Evolutionary conservation across 2,329 filamentous ascomycete genomes (phyloP).

Genomic region (Iodosphaeria phyllophila): DNA sequence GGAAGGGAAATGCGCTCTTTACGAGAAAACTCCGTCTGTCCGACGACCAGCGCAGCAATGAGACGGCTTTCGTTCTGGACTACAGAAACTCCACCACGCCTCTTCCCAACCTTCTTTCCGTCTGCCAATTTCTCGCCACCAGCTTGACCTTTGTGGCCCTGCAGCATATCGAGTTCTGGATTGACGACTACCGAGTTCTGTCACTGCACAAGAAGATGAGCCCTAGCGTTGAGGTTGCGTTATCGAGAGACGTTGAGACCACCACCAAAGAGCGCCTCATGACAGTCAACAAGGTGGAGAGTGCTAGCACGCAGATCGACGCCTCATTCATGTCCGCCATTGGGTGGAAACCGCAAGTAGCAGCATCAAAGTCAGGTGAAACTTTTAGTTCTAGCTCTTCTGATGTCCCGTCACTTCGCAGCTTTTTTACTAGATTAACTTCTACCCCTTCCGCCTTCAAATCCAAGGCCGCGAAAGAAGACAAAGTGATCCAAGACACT

Average conservation of each 20-base stretch:
- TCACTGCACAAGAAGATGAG: slow-evolving; percentile 71
- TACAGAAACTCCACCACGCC: slow-evolving; percentile 81
- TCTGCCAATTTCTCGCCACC: slow-evolving; percentile 84
- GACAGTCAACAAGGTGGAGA: slow-evolving; percentile 64
- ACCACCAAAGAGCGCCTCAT: slow-evolving; percentile 77
- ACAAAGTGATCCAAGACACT: slow-evolving; percentile 40
- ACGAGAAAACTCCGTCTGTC: slow-evolving; percentile 69
- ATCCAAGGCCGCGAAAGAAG: slow-evolving; percentile 40
- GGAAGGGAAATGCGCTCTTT: slow-evolving; percentile 96
- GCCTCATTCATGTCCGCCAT: slow-evolving; percentile 76
- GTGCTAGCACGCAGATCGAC: slow-evolving; percentile 81
- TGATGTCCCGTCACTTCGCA: slow-evolving; percentile 46
- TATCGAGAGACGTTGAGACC: slow-evolving; percentile 65
- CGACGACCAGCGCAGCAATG: slow-evolving; percentile 40
- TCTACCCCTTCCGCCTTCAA: slow-evolving; percentile 22
- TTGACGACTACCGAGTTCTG: slow-evolving; percentile 73
- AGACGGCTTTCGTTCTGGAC: slow-evolving; percentile 88
- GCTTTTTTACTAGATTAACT: slow-evolving; percentile 67
- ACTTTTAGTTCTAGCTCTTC: slow-evolving; percentile 27
- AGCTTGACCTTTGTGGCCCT: slow-evolving; percentile 91
- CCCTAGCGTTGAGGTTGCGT: slow-evolving; percentile 48
- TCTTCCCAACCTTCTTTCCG: slow-evolving; percentile 65
- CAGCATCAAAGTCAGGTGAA: slow-evolving; percentile 24
- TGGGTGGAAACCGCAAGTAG: slow-evolving; percentile 53
- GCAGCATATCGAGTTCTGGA: slow-evolving; percentile 70